Evolutionary conservation across 1,139 yeast species (phyloP), one percentile per base, ranked within the genome.

Genomic region (Zhuliangozyma parablackwelliae): DNA sequence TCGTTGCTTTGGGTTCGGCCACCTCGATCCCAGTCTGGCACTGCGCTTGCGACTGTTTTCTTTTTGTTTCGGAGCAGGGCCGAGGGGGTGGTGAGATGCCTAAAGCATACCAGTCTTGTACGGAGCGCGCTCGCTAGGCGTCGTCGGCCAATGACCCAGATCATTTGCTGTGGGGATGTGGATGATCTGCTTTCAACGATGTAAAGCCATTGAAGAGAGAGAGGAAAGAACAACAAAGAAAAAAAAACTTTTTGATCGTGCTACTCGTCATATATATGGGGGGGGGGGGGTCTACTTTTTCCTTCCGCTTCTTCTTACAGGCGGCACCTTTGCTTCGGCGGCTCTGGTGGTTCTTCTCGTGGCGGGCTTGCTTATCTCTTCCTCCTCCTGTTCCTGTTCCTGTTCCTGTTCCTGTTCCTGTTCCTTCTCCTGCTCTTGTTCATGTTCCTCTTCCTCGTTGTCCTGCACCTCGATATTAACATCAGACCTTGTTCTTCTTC

Each of bases 21-120:
- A 29, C 75, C 75, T 28, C 73, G 49, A 41, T 69, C 75, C 72
- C 73, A 69, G 20, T 52, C 51, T 9, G 33, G 38, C 10, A 23
- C 7, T 7, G 6, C 24, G 9, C 9, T 7, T 23, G 7, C 7
- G 2, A n/a, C 28, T 20, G n/a, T 23, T 26, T 10, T 26, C 20
- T 16, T 21, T 27, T 26, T 24, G 24, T 4, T 16, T 16, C 16
- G 16, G 16, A 16, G 16, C 16, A 4, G 4, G 16, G 16, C 16
- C 16, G 16, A 16, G 16, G 16, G 4, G 16, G 16, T 16, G 4
- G 16, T 16, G 4, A 16, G 4, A 3, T 3, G 16, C 4, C 16
- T 16, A 4, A 3, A 16, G 16, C 3, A 4, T 3, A 16, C 16
- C 16, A 3, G 16, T 16, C 16, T 16, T 16, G 16, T 16, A 16